Percentiles rank a stretch among this genome's conserved stretches.
Evolutionary conservation across 352 stramenopile species (phyloP).

Genomic region (Thalassiosira sp.): DNA sequence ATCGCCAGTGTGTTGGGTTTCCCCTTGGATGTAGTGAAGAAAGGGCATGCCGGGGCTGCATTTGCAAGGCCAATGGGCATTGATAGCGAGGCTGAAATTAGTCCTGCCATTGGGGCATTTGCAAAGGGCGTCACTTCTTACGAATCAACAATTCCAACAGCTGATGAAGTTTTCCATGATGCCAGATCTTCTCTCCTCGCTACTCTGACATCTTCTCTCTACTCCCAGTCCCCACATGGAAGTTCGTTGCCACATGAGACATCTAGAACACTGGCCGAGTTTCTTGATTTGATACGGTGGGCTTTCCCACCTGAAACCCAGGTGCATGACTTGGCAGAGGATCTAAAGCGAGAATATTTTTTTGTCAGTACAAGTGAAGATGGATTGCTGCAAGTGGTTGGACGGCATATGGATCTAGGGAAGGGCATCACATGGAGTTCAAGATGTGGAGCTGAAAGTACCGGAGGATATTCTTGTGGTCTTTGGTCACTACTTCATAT

Average conservation of each 20-base stretch:
- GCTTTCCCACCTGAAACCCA: slow-evolving; percentile 47
- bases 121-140: slow-evolving; percentile 9
- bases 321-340: slow-evolving; percentile 40
- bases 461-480: slow-evolving; percentile 43
- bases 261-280: slow-evolving; percentile 38
- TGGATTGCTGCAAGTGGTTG: slow-evolving; percentile 27
- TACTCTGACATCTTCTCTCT: slow-evolving; percentile 36
- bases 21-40: slow-evolving; percentile 32
- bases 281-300: slow-evolving; percentile 55
- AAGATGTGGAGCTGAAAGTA: slow-evolving; percentile 20
- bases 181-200: slow-evolving; percentile 38
- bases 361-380: slow-evolving; percentile 21
- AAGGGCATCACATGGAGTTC: slow-evolving; percentile 34
- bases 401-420: slow-evolving; percentile 24
- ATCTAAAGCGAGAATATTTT: slow-evolving; percentile 39
- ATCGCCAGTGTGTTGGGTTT: slow-evolving; percentile 25
- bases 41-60: slow-evolving; percentile 4
- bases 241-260: slow-evolving; percentile 29
- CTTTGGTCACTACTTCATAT: slow-evolving; percentile 49
- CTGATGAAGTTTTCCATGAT: slow-evolving; percentile 47
- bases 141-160: slow-evolving; percentile 1
- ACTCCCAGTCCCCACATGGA: slow-evolving; percentile 27
- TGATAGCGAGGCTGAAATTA: no score
- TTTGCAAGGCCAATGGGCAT: not conserved
- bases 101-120: no score